These are phyloP conservation scores for Thamnidium elegans DNA, from an alignment of 192 early-diverging fungal genomes.

Conservation along the genomic window DNA sequence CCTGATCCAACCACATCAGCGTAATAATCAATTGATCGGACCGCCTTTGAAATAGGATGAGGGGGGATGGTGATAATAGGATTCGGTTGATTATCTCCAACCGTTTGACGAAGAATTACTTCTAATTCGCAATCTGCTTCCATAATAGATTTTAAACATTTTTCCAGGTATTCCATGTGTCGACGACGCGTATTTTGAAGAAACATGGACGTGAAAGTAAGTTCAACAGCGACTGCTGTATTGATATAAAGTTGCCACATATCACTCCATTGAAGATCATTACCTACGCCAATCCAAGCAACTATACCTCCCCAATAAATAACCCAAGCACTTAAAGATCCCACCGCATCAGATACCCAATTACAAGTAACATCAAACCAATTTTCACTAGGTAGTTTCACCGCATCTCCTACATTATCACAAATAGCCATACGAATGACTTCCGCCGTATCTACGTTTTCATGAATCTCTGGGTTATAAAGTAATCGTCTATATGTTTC, in stretches of 20 bases:
- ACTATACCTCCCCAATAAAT: slow-evolving; percentile 17
- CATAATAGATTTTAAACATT: slow-evolving; percentile 7
- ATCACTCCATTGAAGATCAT: slow-evolving; percentile 12
- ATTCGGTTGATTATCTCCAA: slow-evolving; percentile 17
- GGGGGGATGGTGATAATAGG: background rate
- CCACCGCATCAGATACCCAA: slow-evolving; percentile 5
- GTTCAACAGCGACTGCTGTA: slow-evolving; percentile 18
- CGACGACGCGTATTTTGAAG: slow-evolving; percentile 20
- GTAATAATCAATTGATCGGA: slow-evolving; percentile 22
- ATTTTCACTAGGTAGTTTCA: slow-evolving; percentile 17
- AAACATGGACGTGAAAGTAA: slow-evolving; percentile 19
- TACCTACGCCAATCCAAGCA: slow-evolving; percentile 20
- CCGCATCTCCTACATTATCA: slow-evolving; percentile 9
- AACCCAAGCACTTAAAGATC: background rate
- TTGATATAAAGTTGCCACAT: slow-evolving; percentile 27
- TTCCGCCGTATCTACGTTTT: background rate
- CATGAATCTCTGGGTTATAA: background rate
- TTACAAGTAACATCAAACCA: slow-evolving; percentile 15
- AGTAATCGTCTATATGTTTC: background rate
- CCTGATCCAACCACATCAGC: slow-evolving; percentile 17
- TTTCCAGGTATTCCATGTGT: slow-evolving; percentile 14
- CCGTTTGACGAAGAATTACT: slow-evolving; percentile 1
- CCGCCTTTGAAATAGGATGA: background rate
- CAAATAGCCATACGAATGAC: background rate
- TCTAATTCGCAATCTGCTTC: slow-evolving; percentile 17